phyloP scores from a whole-genome alignment of 1,284 basidiomycete genomes.

The Neonothopanus nambi region DNA sequence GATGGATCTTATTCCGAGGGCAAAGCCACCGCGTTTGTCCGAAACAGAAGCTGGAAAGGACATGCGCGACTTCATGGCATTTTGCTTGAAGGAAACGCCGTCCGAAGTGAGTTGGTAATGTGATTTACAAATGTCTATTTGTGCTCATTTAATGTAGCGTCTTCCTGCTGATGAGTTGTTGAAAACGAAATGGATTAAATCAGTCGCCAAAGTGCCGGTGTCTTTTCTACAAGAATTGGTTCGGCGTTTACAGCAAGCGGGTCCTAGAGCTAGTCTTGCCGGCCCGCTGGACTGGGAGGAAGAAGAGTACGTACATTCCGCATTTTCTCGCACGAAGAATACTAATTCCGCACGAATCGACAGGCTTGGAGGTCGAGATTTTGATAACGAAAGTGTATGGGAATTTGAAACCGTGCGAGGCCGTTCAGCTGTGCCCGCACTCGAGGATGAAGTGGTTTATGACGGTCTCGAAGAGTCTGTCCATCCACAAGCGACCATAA shows the following conservation, averaged over 20 bases:
- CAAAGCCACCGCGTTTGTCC: slow-evolving; percentile 79
- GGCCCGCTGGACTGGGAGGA: slow-evolving; percentile 73
- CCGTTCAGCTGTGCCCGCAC: slow-evolving; percentile 28
- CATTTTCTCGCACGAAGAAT: slow-evolving; percentile 7
- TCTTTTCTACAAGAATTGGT: slow-evolving; percentile 85
- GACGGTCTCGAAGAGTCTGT: slow-evolving; percentile 25
- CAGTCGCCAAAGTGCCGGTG: slow-evolving; percentile 67
- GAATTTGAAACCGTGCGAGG: slow-evolving; percentile 76
- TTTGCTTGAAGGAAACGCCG: slow-evolving; percentile 86
- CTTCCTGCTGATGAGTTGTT: slow-evolving; percentile 86
- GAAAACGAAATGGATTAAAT: slow-evolving; percentile 94
- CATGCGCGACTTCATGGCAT: slow-evolving; percentile 87
- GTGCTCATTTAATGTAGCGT: slow-evolving; percentile 52
- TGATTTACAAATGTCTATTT: slow-evolving; percentile 14
- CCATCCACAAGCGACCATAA: slow-evolving; percentile 16
- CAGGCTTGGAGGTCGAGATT: slow-evolving; percentile 3
- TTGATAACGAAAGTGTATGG: slow-evolving; percentile 60
- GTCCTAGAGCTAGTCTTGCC: slow-evolving; percentile 79
- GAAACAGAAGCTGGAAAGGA: slow-evolving; percentile 82
- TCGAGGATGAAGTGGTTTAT: slow-evolving; percentile 26
- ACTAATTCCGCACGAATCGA: background rate
- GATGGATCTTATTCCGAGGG: slow-evolving; percentile 88
- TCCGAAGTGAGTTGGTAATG: slow-evolving; percentile 55
- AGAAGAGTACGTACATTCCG: slow-evolving; percentile 57
- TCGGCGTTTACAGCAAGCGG: slow-evolving; percentile 75